Evolutionary conservation across 257 asterid genomes (phyloP), one percentile per base, ranked within the genome.

Genomic region (Lavandula angustifolia): DNA sequence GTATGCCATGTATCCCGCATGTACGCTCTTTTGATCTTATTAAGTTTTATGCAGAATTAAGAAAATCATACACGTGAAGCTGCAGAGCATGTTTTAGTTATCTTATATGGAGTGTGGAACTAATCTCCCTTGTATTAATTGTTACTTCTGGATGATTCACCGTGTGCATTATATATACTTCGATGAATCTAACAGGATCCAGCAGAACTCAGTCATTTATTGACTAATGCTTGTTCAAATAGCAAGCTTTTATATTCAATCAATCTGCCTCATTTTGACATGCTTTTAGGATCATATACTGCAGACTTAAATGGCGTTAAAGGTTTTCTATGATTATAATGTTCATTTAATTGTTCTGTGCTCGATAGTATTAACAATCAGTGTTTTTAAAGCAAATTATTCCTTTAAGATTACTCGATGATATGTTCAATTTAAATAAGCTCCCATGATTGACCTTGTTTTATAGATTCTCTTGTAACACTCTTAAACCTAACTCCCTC

Each of bases 1-100:
- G 32, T 48, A 41, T 92, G 99, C 81, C 99, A 87, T 70, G 90
- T 92, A 34, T 83, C 94, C 16, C 63, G 11, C 78, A 82, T 92
- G 99, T 92, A 84, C 8, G 87, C n/a, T 72, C 72, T 61, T 61
- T 40, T 72, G 9, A 44, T 52, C 52, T 60, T 52, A 43, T 18
- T 4, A 11, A 12, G 42, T 8, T 12, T 1, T 7, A 48, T 49
- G 37, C 40, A 9, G 35, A 37, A 7, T 42, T 35, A 35, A 41
- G 64, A 3, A 40, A 9, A 13, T 5, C 64, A 5, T 58, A 5
- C 5, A 17, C 10, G 47, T 37, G 29, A 32, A 33, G 27, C 62
- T 35, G 7, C 37, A 56, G 7, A n/a, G n/a, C 62, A 56, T 12
- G 9, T 11, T 9, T 17, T 10, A 38, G 38, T 40, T 59, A 22